A percentile compares a stretch with the other conserved stretches of the same genome.
Conservation (phyloP, 2,329 filamentous ascomycete genomes). For the Claviceps sp. region DNA sequence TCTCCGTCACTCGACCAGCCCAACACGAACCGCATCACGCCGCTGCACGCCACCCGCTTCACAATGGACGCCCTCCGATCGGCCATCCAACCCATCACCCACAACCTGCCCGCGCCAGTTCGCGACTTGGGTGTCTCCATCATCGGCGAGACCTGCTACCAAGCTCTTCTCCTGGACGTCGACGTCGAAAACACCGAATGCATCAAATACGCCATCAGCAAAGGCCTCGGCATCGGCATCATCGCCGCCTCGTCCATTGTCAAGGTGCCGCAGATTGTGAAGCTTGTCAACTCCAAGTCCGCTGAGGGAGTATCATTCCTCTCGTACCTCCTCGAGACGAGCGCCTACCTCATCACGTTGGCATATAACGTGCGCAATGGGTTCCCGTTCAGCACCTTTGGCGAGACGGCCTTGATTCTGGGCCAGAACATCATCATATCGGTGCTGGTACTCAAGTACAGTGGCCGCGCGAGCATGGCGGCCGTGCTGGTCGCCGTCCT, state of each 20-base stretch:
- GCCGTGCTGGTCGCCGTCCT: slow-evolving; percentile 69
- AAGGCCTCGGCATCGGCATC: slow-evolving; percentile 86
- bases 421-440: slow-evolving; percentile 87
- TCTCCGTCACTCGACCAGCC: not conserved
- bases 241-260: slow-evolving; percentile 81
- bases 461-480: slow-evolving; percentile 52
- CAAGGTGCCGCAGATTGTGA: slow-evolving; percentile 94
- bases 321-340: slow-evolving; percentile 84
- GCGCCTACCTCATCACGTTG: slow-evolving; percentile 74
- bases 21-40: not conserved
- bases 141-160: slow-evolving; percentile 75
- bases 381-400: slow-evolving; percentile 93
- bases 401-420: slow-evolving; percentile 85
- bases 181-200: slow-evolving; percentile 66
- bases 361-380: slow-evolving; percentile 85
- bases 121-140: slow-evolving; percentile 64
- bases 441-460: slow-evolving; percentile 74
- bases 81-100: slow-evolving; percentile 54
- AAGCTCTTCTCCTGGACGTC: slow-evolving; percentile 71
- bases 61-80: slow-evolving; percentile 49
- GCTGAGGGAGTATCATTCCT: slow-evolving; percentile 78
- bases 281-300: slow-evolving; percentile 70
- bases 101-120: slow-evolving; percentile 60
- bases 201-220: slow-evolving; percentile 80
- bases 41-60: not conserved